Evolutionary conservation across 164 flowering plant species (phyloP).

Genomic region (Aristolochia contorta): DNA sequence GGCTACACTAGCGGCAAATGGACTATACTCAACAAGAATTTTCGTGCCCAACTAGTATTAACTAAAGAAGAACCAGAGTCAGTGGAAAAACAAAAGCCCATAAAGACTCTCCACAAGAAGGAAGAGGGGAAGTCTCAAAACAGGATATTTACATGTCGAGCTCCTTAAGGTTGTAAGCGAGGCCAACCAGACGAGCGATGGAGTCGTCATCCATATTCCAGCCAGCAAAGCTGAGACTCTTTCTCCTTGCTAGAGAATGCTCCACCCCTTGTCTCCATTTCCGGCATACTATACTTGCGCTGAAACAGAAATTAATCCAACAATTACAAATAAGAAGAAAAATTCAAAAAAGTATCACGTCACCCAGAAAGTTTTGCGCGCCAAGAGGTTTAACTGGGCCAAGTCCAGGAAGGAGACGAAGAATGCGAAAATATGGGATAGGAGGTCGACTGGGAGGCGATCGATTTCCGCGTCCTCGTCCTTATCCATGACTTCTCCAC

Average conservation of each 20-base stretch:
- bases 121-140: conserved; percentile 3
- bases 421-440: conserved; percentile 47
- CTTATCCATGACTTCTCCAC: conserved; percentile 1
- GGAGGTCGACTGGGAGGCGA: conserved; percentile 52
- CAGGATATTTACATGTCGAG: conserved; percentile 60
- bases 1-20: not conserved
- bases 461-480: conserved; percentile 45
- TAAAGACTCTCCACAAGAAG: not conserved
- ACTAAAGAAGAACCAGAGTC: not conserved
- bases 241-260: conserved; percentile 54
- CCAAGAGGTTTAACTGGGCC: conserved; percentile 41
- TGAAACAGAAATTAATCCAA: not conserved
- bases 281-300: conserved; percentile 46
- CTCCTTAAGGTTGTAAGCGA: conserved; percentile 72
- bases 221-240: conserved; percentile 68
- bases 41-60: not conserved
- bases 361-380: too few relatives aligned
- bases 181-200: conserved; percentile 54
- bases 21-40: not conserved
- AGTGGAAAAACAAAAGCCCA: not conserved
- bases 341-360: too few relatives aligned
- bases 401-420: conserved; percentile 57
- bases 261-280: conserved; percentile 89
- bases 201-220: conserved; percentile 90
- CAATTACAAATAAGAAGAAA: not conserved